Conservation (phyloP, 176 grass and related monocot species). For the Oryza rufipogon region DNA sequence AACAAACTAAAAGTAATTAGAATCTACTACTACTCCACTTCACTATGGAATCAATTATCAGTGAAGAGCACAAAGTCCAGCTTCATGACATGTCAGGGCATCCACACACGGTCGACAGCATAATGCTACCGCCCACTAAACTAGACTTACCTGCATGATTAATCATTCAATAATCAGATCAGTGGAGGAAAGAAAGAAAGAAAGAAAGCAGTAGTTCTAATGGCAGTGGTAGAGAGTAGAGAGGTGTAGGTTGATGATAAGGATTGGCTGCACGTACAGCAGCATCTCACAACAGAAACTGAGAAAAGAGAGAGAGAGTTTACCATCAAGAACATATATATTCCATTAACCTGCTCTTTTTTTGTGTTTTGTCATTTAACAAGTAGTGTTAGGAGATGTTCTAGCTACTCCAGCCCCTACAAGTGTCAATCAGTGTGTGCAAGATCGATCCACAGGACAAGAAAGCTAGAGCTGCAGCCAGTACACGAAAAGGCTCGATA, state of each 20-base stretch:
- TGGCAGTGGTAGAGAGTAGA: too few relatives aligned
- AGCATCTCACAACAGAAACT: not conserved
- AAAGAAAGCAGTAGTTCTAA: too few relatives aligned
- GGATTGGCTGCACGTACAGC: not conserved
- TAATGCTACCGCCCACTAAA: not conserved
- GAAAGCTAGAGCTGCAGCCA: not conserved
- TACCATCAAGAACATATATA: constrained; percentile 11
- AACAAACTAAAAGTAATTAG: not conserved
- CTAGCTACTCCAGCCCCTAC: not conserved
- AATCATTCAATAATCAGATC: not conserved
- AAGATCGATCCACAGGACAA: not conserved
- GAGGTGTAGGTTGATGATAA: not conserved
- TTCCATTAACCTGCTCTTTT: not conserved
- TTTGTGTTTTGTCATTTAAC: not conserved
- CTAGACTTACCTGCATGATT: not conserved
- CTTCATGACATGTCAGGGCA: not conserved
- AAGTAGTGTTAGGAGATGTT: not conserved
- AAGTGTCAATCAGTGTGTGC: not conserved
- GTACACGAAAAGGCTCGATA: not conserved
- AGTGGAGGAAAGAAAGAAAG: not conserved
- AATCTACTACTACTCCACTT: not conserved
- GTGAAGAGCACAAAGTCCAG: too few relatives aligned
- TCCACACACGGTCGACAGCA: not conserved
- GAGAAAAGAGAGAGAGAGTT: not conserved
- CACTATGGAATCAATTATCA: not conserved